Percentiles rank a stretch among this genome's conserved stretches.
Conservation (phyloP, 2,329 filamentous ascomycete genomes). For the Fusarium subglutinans region DNA sequence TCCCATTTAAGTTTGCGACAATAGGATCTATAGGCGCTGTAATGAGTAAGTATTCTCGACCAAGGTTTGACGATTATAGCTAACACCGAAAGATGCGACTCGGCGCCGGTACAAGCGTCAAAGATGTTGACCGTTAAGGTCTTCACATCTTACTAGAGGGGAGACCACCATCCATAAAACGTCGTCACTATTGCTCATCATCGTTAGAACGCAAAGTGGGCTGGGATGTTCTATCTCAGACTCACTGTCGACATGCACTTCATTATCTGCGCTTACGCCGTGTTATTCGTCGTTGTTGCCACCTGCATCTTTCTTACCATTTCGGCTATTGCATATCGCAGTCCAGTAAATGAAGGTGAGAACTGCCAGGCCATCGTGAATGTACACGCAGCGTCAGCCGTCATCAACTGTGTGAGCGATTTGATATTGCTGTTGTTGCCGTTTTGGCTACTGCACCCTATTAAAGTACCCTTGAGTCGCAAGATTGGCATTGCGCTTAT, state of each 20-base stretch:
- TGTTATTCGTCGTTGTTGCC: not conserved
- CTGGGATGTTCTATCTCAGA: not conserved
- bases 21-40: not conserved
- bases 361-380: not conserved
- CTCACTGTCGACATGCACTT: not conserved
- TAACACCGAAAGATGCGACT: not conserved
- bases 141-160: not conserved
- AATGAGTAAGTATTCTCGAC: not conserved
- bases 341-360: not conserved
- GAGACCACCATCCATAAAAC: not conserved
- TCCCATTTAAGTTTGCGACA: not conserved
- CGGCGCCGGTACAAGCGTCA: not conserved
- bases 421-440: fast-evolving
- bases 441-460: not conserved
- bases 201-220: not conserved
- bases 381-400: not conserved
- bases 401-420: not conserved
- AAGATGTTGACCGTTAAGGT: not conserved
- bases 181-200: not conserved
- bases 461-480: not conserved
- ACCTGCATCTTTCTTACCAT: too few relatives aligned
- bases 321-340: not conserved
- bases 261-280: not conserved
- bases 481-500: not conserved
- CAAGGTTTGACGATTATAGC: not conserved